A percentile compares a stretch with the other conserved stretches of the same genome.
Conservation (phyloP, 1,284 basidiomycete species). For the Cryptococcus wingfieldii region DNA sequence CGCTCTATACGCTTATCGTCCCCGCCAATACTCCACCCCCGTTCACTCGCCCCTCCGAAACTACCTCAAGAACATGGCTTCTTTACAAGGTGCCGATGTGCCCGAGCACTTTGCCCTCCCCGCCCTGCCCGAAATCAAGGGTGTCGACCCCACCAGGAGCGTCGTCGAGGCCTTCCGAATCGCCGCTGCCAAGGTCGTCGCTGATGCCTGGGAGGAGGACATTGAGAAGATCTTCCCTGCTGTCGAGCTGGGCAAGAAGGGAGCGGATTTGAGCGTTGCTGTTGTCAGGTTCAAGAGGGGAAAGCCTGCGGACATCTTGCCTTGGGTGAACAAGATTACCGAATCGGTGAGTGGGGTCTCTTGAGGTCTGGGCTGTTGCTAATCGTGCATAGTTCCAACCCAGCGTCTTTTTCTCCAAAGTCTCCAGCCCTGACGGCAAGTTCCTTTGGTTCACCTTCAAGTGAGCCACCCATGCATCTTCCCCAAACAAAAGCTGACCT, state of each 20-base stretch:
- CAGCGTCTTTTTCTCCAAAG: constrained; percentile 50
- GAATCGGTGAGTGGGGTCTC: constrained; percentile 57
- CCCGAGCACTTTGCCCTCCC: constrained; percentile 33
- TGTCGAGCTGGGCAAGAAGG: constrained; percentile 77
- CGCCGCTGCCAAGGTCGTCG: constrained; percentile 73
- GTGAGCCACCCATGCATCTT: constrained; percentile 23
- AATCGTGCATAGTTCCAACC: constrained; percentile 53
- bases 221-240: constrained; percentile 73
- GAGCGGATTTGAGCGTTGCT: constrained; percentile 86
- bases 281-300: constrained; percentile 83
- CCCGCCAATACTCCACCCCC: not conserved
- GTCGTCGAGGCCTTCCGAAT: constrained; percentile 80
- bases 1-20: no score
- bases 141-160: constrained; percentile 66
- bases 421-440: constrained; percentile 57
- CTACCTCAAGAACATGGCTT: constrained; percentile 4
- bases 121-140: constrained; percentile 55
- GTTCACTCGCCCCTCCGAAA: constrained; percentile 1
- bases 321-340: constrained; percentile 69
- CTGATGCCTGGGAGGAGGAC: constrained; percentile 64
- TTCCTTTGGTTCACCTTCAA: constrained; percentile 80
- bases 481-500: not conserved
- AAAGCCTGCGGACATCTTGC: constrained; percentile 65
- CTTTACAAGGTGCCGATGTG: constrained; percentile 3
- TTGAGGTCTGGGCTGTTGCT: not conserved